Conservation (phyloP, 129 eudicot species). For the Chrysanthemum seticuspe region DNA sequence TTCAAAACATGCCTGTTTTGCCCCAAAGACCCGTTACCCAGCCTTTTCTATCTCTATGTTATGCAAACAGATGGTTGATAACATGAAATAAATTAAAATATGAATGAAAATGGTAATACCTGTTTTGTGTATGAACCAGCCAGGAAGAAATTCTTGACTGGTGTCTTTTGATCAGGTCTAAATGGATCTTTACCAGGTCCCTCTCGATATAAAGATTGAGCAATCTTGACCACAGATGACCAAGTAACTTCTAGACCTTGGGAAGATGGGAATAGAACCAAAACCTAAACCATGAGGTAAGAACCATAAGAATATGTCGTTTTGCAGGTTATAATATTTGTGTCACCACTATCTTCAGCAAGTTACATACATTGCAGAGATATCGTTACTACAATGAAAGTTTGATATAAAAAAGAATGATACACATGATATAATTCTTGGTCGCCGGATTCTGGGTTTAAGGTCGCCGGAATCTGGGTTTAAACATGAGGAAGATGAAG, state of each 20-base stretch:
- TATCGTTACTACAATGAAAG: background rate
- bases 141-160: conserved; percentile 84
- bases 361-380: background rate
- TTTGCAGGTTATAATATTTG: no score
- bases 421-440: no score
- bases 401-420: no score
- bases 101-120: conserved; percentile 37
- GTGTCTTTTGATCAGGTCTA: conserved; percentile 97
- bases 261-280: conserved; percentile 86
- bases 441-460: no score
- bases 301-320: background rate
- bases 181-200: conserved; percentile 98
- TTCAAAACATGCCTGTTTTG: no score
- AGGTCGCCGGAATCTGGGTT: no score
- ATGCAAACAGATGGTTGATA: no score
- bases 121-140: conserved; percentile 97
- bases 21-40: no score
- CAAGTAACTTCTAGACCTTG: conserved; percentile 91
- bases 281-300: conserved; percentile 47
- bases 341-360: no score
- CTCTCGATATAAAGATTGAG: conserved; percentile 87
- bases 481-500: no score
- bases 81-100: background rate
- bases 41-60: no score
- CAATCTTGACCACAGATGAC: conserved; percentile 96